Evolutionary conservation across 106 monocot genomes (phyloP).

Genomic region (Platanthera guangdongensis): DNA sequence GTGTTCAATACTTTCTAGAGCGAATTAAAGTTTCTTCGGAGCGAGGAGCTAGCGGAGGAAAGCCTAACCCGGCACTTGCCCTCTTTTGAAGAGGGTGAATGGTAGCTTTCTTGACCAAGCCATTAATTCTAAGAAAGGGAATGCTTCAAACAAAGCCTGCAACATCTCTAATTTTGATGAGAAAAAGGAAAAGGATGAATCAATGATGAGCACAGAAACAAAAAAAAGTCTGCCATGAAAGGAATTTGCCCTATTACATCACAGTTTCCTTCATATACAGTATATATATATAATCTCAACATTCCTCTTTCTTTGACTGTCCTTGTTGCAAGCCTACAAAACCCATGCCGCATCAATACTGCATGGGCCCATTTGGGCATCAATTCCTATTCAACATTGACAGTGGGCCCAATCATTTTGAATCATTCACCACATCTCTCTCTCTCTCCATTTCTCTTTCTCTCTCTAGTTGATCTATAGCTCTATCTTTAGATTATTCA

Average conservation of each 20-base stretch:
- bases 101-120: conserved; percentile 1
- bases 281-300: neutral
- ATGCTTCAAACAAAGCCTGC: conserved; percentile 1
- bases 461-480: too few species aligned
- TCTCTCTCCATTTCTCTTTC: too few species aligned
- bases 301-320: conserved; percentile 9
- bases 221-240: neutral
- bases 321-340: neutral
- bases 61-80: too few species aligned
- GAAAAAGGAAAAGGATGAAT: conserved; percentile 2
- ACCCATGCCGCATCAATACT: neutral
- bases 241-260: conserved; percentile 2
- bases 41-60: too few species aligned
- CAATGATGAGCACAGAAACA: neutral
- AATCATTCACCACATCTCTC: too few species aligned
- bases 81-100: too few species aligned
- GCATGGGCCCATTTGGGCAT: neutral
- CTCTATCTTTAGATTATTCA: too few species aligned
- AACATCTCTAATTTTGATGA: conserved; percentile 9
- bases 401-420: neutral
- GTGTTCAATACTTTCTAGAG: too few species aligned
- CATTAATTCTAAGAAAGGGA: conserved; percentile 5
- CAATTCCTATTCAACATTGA: neutral
- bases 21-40: too few species aligned
- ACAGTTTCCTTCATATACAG: neutral